A percentile compares a stretch with the other conserved stretches of the same genome.
Conservation (phyloP, 306 rosid species). For the Castanea mollissima region DNA sequence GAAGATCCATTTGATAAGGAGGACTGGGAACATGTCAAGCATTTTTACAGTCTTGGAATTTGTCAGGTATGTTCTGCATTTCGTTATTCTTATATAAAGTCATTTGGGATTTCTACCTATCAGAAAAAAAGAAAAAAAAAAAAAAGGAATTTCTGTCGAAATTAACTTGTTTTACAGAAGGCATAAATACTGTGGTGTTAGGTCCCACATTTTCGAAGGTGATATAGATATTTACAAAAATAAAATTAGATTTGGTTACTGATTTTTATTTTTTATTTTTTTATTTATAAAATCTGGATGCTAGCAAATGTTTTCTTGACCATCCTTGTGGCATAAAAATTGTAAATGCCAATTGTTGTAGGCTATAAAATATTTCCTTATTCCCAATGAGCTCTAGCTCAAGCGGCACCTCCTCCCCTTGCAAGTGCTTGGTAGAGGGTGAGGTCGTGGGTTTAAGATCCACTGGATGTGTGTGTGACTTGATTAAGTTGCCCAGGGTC, state of each 20-base stretch:
- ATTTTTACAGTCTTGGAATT: constrained; percentile 59
- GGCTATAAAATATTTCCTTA: neutral
- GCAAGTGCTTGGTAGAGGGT: too few relatives aligned
- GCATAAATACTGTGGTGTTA: constrained; percentile 7
- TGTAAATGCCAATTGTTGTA: neutral
- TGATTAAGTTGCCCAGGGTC: neutral
- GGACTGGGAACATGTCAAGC: constrained; percentile 89
- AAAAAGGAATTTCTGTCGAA: constrained; percentile 13
- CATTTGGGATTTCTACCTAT: neutral
- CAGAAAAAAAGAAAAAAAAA: too few relatives aligned
- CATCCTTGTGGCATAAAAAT: neutral
- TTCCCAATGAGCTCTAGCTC: too few relatives aligned
- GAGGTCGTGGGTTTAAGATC: too few relatives aligned
- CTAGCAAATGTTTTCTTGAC: neutral
- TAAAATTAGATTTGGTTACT: too few relatives aligned
- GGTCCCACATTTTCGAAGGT: constrained; percentile 4
- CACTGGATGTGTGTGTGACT: too few relatives aligned
- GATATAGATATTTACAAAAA: neutral
- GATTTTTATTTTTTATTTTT: neutral
- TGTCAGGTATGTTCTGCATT: constrained; percentile 59
- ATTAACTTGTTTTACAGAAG: constrained; percentile 8
- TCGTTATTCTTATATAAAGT: constrained; percentile 18
- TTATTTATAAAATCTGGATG: neutral
- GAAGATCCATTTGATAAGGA: constrained; percentile 98
- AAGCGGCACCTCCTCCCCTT: too few relatives aligned